Evolutionary conservation across 2,329 filamentous ascomycete species (phyloP).

Genomic region (Lecanicillium sp.): DNA sequence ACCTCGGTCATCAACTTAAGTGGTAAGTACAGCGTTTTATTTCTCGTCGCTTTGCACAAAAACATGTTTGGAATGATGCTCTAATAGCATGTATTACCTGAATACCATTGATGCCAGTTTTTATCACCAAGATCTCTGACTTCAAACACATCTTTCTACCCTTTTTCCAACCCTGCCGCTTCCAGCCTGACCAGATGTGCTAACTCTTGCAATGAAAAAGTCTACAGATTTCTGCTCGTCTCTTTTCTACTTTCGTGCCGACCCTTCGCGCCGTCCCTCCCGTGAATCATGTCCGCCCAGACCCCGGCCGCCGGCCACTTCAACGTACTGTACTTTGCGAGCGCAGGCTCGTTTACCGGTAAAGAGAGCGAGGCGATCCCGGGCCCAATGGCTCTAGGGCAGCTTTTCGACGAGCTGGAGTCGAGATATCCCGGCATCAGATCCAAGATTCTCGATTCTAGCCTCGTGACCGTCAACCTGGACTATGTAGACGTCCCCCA

Average conservation of each 20-base stretch:
- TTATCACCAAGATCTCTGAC: slow-evolving; percentile 71
- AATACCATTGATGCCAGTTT: slow-evolving; percentile 48
- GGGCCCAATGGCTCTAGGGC: slow-evolving; percentile 55
- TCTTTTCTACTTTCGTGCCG: not conserved
- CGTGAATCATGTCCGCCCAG: slow-evolving; percentile 27
- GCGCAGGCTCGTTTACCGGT: slow-evolving; percentile 62
- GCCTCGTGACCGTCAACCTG: slow-evolving; percentile 72
- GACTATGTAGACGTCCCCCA: slow-evolving; percentile 66
- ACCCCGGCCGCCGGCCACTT: slow-evolving; percentile 59
- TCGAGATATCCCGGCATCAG: slow-evolving; percentile 61
- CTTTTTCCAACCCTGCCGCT: slow-evolving; percentile 4
- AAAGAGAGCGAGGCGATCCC: slow-evolving; percentile 57
- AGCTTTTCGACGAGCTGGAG: slow-evolving; percentile 63
- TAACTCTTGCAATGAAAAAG: slow-evolving; percentile 14
- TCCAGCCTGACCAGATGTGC: slow-evolving; percentile 9
- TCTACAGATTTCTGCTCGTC: slow-evolving; percentile 1
- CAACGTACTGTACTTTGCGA: slow-evolving; percentile 75
- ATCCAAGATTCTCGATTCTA: slow-evolving; percentile 60
- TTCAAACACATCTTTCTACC: slow-evolving; percentile 18
- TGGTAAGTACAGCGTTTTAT: slow-evolving; percentile 24
- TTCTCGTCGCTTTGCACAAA: slow-evolving; percentile 1
- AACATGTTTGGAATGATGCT: slow-evolving; percentile 39
- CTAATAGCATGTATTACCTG: slow-evolving; percentile 53
- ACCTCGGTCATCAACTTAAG: slow-evolving; percentile 7
- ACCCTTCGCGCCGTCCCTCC: too few relatives aligned